Percentiles rank a stretch among this genome's conserved stretches.
Conservation (phyloP, 805 yeast species). For the Starmerella khaoyaiensis region DNA sequence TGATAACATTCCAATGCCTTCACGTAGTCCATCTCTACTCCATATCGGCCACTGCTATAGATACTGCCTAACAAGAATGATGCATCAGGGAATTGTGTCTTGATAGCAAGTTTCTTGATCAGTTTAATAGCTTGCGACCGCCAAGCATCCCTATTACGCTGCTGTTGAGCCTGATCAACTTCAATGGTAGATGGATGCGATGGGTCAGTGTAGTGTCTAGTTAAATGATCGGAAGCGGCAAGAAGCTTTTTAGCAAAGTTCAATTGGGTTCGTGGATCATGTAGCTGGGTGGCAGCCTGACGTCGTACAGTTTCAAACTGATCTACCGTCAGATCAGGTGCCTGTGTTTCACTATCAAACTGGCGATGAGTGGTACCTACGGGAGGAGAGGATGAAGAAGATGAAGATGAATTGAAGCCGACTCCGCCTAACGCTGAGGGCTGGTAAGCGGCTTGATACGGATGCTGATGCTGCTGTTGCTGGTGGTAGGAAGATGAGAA, state of each 20-base stretch:
- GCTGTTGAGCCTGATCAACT: conserved; percentile 35
- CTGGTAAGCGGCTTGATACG: too few relatives aligned
- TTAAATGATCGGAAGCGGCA: conserved; percentile 32
- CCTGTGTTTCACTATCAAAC: conserved; percentile 1
- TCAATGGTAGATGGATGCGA: conserved; percentile 29
- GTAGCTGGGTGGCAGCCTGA: conserved; percentile 25
- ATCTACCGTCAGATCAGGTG: conserved; percentile 22
- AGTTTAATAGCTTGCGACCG: conserved; percentile 45
- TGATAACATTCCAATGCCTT: conserved; percentile 49
- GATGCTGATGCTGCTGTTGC: too few relatives aligned
- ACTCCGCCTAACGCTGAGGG: too few relatives aligned
- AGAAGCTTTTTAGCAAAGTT: conserved; percentile 49
- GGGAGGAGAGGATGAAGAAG: not conserved
- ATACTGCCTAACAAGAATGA: conserved; percentile 48
- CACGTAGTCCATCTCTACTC: conserved; percentile 42
- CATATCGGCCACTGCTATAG: conserved; percentile 38
- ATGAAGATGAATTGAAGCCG: too few relatives aligned
- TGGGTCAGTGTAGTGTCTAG: conserved; percentile 30
- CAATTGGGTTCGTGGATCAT: conserved; percentile 41
- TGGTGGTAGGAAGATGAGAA: too few relatives aligned
- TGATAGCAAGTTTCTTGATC: conserved; percentile 41
- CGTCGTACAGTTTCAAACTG: conserved; percentile 24
- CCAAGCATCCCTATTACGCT: conserved; percentile 44
- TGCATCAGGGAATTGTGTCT: conserved; percentile 39
- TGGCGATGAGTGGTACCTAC: conserved; percentile 4